These are phyloP conservation scores for Geranium brycei DNA, from an alignment of 345 rosid species.

Conservation along the genomic window DNA sequence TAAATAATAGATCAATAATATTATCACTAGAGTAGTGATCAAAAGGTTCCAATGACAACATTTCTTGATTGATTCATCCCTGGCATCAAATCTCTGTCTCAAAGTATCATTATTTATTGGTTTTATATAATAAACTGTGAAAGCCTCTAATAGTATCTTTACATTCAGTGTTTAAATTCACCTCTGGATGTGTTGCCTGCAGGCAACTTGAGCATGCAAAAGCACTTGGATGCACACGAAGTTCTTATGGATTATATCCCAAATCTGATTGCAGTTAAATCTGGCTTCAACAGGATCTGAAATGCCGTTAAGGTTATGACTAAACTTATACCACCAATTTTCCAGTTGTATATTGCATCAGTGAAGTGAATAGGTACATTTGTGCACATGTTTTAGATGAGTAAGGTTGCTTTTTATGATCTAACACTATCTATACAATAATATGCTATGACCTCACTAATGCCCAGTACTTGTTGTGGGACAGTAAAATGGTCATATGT, in stretches of 20 bases:
- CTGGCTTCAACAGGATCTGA: neutral
- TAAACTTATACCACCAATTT: neutral
- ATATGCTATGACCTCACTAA: slow-evolving; percentile 6
- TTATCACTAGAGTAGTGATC: no score
- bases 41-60: no score
- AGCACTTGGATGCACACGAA: neutral
- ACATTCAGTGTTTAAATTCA: neutral
- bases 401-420: neutral
- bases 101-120: no score
- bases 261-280: neutral
- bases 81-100: no score
- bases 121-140: neutral
- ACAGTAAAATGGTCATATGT: slow-evolving; percentile 2
- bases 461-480: slow-evolving; percentile 1
- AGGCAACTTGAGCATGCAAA: neutral
- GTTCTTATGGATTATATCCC: neutral
- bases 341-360: neutral
- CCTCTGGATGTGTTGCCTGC: neutral
- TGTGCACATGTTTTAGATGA: neutral
- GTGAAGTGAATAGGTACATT: no score
- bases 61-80: no score
- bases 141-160: neutral
- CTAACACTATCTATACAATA: neutral
- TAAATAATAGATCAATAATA: no score
- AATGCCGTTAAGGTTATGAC: neutral